A percentile compares a stretch with the other conserved stretches of the same genome.
These are phyloP conservation scores for Hypholoma fasciculare DNA, from an alignment of 768 basidiomycete species.

Conservation along the genomic window DNA sequence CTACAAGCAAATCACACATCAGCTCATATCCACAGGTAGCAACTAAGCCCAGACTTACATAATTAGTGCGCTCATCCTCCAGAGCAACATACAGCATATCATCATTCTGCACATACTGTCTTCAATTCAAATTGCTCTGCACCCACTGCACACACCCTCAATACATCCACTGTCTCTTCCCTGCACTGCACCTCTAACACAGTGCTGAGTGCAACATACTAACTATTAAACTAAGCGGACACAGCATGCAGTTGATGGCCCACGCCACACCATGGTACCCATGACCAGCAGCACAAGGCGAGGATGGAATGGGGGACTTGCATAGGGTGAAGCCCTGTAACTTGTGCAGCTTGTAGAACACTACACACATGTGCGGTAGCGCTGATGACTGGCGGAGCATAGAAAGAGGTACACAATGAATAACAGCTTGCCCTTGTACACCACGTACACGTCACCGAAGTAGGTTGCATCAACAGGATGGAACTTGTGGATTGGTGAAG, in stretches of 20 bases:
- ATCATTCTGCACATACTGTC: slow-evolving; percentile 90
- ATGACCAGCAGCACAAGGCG: slow-evolving; percentile 71
- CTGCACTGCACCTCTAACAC: slow-evolving; percentile 89
- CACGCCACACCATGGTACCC: slow-evolving; percentile 80
- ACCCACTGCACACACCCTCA: slow-evolving; percentile 76
- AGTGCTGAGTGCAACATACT: slow-evolving; percentile 82
- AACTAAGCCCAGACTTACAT: no score
- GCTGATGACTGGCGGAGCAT: no score
- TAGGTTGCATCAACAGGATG: no score
- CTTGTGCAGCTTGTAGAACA: slow-evolving; percentile 99
- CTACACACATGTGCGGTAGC: slow-evolving; percentile 45
- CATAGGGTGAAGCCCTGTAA: slow-evolving; percentile 84
- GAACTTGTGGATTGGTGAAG: no score
- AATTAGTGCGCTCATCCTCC: slow-evolving; percentile 90
- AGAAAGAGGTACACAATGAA: slow-evolving; percentile 63
- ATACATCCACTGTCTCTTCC: slow-evolving; percentile 79
- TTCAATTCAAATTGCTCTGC: slow-evolving; percentile 85
- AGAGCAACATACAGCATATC: slow-evolving; percentile 95
- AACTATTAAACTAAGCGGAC: slow-evolving; percentile 75
- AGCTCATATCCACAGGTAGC: no score
- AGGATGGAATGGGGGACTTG: slow-evolving; percentile 48
- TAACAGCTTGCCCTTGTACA: slow-evolving; percentile 97
- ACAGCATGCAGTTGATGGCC: slow-evolving; percentile 67
- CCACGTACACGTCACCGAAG: slow-evolving; percentile 93
- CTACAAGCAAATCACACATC: slow-evolving; percentile 42